Conservation (phyloP, 106 monocot species). For the Acorus gramineus region DNA sequence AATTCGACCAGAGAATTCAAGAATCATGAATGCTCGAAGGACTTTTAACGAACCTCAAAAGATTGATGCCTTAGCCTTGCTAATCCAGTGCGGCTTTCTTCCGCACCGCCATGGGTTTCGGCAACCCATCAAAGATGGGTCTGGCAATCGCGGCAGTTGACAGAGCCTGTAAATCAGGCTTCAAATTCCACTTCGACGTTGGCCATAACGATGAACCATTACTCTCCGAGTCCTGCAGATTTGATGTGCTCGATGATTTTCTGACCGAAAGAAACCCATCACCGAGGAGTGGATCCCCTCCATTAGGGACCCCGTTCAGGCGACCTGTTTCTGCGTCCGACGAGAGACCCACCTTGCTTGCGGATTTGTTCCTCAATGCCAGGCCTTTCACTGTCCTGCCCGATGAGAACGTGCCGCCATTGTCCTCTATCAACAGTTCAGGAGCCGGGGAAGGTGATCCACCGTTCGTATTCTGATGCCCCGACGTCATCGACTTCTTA, state of each 20-base stretch:
- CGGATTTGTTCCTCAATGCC: slow-evolving; percentile 49
- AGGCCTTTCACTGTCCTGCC: slow-evolving; percentile 47
- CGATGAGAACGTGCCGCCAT: slow-evolving; percentile 15
- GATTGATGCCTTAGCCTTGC: neutral
- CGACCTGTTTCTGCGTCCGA: slow-evolving; percentile 33
- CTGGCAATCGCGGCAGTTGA: slow-evolving; percentile 9
- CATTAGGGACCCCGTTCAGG: neutral
- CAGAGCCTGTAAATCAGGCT: slow-evolving; percentile 17
- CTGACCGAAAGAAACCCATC: slow-evolving; percentile 45
- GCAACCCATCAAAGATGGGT: slow-evolving; percentile 58
- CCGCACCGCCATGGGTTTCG: slow-evolving; percentile 23
- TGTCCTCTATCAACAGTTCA: slow-evolving; percentile 17
- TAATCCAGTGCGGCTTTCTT: slow-evolving; percentile 74
- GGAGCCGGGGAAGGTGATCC: slow-evolving; percentile 6
- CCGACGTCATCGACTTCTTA: too few relatives aligned
- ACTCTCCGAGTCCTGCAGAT: neutral
- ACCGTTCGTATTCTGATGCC: neutral
- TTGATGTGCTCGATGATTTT: slow-evolving; percentile 33
- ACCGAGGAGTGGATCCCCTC: slow-evolving; percentile 18
- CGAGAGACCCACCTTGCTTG: slow-evolving; percentile 7
- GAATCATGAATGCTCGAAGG: too few relatives aligned
- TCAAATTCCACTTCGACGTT: slow-evolving; percentile 34
- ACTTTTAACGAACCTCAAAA: too few relatives aligned
- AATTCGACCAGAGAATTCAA: too few relatives aligned
- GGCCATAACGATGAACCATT: slow-evolving; percentile 18